phyloP scores from a whole-genome alignment of 2,329 filamentous ascomycete genomes.

The Beauveria varroae region DNA sequence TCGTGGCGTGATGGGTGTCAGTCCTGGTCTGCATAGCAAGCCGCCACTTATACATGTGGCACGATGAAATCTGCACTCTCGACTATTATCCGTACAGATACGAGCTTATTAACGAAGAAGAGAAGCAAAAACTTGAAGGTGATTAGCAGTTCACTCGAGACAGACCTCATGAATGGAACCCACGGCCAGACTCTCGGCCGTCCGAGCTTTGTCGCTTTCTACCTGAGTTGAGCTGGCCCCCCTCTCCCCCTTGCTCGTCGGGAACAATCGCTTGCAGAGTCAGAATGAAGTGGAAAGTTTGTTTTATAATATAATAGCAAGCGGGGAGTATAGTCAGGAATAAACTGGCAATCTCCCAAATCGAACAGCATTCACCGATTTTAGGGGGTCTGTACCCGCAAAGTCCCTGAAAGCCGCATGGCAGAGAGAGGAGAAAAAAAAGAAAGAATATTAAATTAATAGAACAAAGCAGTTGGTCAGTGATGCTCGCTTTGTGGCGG shows the following conservation, averaged over 20 bases:
- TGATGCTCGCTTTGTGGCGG: constrained; percentile 5
- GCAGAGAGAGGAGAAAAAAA: too few relatives aligned
- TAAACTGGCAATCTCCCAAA: neutral
- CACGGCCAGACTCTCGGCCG: neutral
- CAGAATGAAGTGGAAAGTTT: neutral
- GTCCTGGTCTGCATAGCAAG: too few relatives aligned
- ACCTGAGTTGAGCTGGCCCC: neutral
- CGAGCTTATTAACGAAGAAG: neutral
- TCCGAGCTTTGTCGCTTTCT: neutral
- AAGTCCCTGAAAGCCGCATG: too few relatives aligned
- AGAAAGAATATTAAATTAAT: neutral
- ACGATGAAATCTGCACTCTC: too few relatives aligned
- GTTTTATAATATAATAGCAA: too few relatives aligned
- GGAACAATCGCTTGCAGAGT: neutral
- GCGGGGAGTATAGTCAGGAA: too few relatives aligned
- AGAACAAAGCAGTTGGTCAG: neutral
- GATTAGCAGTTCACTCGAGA: neutral
- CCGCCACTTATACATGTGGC: too few relatives aligned
- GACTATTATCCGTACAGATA: too few relatives aligned
- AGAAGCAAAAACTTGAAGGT: neutral
- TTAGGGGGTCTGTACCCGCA: neutral
- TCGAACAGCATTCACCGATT: neutral
- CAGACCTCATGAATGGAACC: too few relatives aligned
- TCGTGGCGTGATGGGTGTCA: too few relatives aligned
- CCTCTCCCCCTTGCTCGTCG: neutral